Conservation (phyloP, 139 green algal genomes). For the Nannochloris sp. region DNA sequence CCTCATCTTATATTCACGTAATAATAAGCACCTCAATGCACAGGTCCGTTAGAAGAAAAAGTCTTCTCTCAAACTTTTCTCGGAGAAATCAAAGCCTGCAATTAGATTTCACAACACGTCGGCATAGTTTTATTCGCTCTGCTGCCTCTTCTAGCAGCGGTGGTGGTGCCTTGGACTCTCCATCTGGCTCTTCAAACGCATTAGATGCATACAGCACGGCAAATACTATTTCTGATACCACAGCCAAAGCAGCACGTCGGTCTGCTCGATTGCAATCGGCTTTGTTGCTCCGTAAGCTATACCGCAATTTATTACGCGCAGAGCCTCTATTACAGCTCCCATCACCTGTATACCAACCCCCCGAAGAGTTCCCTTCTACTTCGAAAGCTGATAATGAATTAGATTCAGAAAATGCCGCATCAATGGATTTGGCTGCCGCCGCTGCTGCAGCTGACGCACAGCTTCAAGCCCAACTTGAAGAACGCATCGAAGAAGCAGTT, state of each 20-base stretch:
- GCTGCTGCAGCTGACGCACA: neutral
- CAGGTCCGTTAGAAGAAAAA: too few species aligned
- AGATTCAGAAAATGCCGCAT: neutral
- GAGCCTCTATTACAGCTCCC: constrained; percentile 41
- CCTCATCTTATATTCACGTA: too few species aligned
- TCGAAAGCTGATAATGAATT: neutral
- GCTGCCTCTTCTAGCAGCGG: too few species aligned
- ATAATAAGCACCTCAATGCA: too few species aligned
- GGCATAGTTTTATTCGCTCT: too few species aligned
- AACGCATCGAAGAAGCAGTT: constrained; percentile 40
- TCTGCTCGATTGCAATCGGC: constrained; percentile 49
- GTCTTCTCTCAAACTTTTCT: too few species aligned
- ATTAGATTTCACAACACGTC: too few species aligned
- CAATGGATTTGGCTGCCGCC: neutral
- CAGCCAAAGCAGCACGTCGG: constrained; percentile 3
- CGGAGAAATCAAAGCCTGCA: too few species aligned
- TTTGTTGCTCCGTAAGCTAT: constrained; percentile 66
- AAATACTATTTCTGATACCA: too few species aligned
- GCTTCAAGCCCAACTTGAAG: constrained; percentile 11
- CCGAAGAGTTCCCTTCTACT: neutral
- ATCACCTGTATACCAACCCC: constrained; percentile 44
- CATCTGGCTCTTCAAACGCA: too few species aligned
- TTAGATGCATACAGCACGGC: too few species aligned
- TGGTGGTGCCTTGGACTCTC: too few species aligned
- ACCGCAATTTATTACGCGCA: constrained; percentile 68